Conservation (phyloP, 345 rosid genomes). For the Durio zibethinus region DNA sequence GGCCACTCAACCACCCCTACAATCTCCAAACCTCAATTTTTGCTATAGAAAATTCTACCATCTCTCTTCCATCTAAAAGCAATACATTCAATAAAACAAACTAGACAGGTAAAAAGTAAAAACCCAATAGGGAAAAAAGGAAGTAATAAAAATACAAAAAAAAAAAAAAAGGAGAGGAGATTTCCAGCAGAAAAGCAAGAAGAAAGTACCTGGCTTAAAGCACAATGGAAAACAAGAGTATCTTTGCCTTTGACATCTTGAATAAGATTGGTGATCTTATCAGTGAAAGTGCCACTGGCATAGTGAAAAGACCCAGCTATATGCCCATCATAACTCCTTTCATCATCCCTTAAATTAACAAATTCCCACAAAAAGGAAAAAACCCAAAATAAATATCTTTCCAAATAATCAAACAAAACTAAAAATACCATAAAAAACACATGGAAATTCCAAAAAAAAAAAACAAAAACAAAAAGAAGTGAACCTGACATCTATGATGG, state of each 20-base stretch:
- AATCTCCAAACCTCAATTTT: neutral
- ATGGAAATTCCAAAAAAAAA: neutral
- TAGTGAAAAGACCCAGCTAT: conserved; percentile 86
- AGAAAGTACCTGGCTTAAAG: conserved; percentile 79
- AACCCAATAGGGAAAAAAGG: neutral
- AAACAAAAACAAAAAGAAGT: neutral
- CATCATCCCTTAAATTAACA: conserved; percentile 58
- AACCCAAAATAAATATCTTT: neutral
- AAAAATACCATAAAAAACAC: neutral
- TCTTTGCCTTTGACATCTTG: conserved; percentile 80
- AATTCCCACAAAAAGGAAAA: neutral
- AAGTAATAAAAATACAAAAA: neutral
- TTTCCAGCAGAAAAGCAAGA: neutral
- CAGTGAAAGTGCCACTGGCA: conserved; percentile 62
- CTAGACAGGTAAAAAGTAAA: neutral
- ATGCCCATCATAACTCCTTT: conserved; percentile 94
- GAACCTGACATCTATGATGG: conserved; percentile 85
- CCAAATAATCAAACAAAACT: neutral
- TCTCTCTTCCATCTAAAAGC: neutral
- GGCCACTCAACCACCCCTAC: neutral
- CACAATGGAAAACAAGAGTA: conserved; percentile 94
- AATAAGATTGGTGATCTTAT: conserved; percentile 71
- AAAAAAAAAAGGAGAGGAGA: neutral
- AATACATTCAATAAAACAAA: neutral
- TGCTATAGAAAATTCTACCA: neutral